Conservation (phyloP, 2,329 filamentous ascomycete species). For the Fusarium chlamydosporum region DNA sequence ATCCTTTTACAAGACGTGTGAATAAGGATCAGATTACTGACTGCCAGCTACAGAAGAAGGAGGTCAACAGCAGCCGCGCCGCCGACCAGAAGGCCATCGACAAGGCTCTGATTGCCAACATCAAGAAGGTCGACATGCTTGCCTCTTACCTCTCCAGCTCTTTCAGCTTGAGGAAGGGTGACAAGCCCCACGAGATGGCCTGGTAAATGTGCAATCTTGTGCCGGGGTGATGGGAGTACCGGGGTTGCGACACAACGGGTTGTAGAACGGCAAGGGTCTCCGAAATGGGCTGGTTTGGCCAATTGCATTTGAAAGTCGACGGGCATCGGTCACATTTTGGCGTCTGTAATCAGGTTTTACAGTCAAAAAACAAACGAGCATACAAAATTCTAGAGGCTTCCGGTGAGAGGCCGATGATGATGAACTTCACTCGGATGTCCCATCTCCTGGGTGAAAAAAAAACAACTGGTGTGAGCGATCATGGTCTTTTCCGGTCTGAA, state of each 20-base stretch:
- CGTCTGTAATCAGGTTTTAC: conserved; percentile 77
- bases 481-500: conserved; percentile 21
- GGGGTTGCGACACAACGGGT: conserved; percentile 57
- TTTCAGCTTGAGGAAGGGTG: conserved; percentile 99
- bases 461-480: conserved; percentile 35
- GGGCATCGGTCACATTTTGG: conserved; percentile 75
- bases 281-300: conserved; percentile 71
- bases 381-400: conserved; percentile 56
- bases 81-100: conserved; percentile 99
- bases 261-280: conserved; percentile 63
- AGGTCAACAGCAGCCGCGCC: conserved; percentile 89
- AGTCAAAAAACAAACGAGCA: conserved; percentile 67
- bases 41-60: conserved; percentile 84
- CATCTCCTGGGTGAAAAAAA: conserved; percentile 42
- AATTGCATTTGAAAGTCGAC: conserved; percentile 76
- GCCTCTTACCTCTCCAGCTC: conserved; percentile 92
- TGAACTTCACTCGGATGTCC: conserved; percentile 49
- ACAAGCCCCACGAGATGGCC: conserved; percentile 99
- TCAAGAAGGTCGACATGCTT: conserved; percentile 99
- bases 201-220: conserved; percentile 76
- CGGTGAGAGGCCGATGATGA: conserved; percentile 54
- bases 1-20: conserved; percentile 7
- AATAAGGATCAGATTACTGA: conserved; percentile 44
- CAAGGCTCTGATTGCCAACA: conserved; percentile 92
- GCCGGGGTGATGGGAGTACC: conserved; percentile 50